These are phyloP conservation scores for Exophiala mesophila DNA, from an alignment of 2,329 filamentous ascomycete genomes.

Conservation along the genomic window DNA sequence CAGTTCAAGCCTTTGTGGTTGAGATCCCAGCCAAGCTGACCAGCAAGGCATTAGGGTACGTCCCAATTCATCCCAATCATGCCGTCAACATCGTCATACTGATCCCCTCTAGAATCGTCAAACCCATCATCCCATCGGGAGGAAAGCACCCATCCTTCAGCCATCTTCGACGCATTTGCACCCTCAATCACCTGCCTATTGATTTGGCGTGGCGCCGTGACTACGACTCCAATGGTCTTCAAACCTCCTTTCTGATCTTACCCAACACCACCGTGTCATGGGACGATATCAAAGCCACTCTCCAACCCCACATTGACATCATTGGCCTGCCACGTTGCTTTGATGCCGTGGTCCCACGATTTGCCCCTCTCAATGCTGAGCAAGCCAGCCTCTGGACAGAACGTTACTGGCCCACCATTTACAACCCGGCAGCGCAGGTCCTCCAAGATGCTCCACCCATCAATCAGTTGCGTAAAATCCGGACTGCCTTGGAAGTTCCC, in stretches of 20 bases:
- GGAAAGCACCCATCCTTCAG: conserved; percentile 32
- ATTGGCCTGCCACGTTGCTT: conserved; percentile 30
- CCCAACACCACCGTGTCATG: conserved; percentile 35
- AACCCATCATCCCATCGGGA: conserved; percentile 36
- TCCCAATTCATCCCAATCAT: too few species aligned
- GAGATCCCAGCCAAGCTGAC: conserved; percentile 43
- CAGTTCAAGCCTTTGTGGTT: conserved; percentile 41
- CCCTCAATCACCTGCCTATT: conserved; percentile 21
- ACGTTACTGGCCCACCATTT: conserved; percentile 40
- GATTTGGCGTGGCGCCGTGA: conserved; percentile 27
- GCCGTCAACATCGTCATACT: conserved; percentile 7
- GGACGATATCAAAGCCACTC: conserved; percentile 25
- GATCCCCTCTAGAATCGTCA: conserved; percentile 22
- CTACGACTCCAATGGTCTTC: conserved; percentile 21
- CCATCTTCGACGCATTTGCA: conserved; percentile 26
- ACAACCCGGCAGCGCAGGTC: conserved; percentile 42
- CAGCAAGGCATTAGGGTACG: conserved; percentile 41
- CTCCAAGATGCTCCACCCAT: conserved; percentile 39
- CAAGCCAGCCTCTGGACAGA: conserved; percentile 41
- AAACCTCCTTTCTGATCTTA: conserved; percentile 40
- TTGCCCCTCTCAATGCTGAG: conserved; percentile 36
- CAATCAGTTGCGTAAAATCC: conserved; percentile 33
- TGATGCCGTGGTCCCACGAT: conserved; percentile 35
- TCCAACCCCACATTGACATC: conserved; percentile 35
- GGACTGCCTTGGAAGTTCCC: conserved; percentile 35